Base-by-base conservation (phyloP, 345 rosid species). In the Microthlaspi erraticum region DNA sequence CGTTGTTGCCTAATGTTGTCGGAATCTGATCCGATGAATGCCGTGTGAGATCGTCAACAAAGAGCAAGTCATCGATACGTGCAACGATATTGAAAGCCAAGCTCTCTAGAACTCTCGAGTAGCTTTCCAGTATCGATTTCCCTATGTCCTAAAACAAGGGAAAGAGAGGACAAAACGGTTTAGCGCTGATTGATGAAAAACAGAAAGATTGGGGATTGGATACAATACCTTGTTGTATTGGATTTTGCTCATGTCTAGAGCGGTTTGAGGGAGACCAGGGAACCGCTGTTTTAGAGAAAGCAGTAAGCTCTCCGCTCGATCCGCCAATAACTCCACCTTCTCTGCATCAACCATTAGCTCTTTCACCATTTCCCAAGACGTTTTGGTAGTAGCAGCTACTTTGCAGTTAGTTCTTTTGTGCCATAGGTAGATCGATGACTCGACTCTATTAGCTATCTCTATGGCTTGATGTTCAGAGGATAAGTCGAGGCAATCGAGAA, bases 231-330 rank as follows among this genome's bases (percentile, higher is more conserved):
- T 94, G 83, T 92, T 94, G 84, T 66, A 85, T 80, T 91, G 98
- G 81, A 94, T 91, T 82, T 94, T 94, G 89, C 92, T 89, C 93
- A 84, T 91, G 82, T 95, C 98, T 62, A 92, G 77, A 54, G 91
- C 77, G 33, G 99, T 94, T 74, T 94, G 99, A 32, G 99, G 96
- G 36, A 94, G 92, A 56, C 93, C 93, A 0, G 97, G 96, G 76
- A 89, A 92, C 77, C 90, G 79, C 69, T 87, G 99, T 85, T 90
- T 94, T 78, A 94, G 68, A 78, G 89, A 85, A 72, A 94, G 78
- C 46, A 94, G 79, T 70, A 94, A 83, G 69, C 89, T 87, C 75
- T 94, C 97, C 12, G 97, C 97, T 78, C 97, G 77, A 68, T 89
- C 96, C 2, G 90, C 98, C 29, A 94, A 88, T 70, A 88, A 49